These are phyloP conservation scores for Solanum okadae DNA, from an alignment of 257 asterid genomes.

Conservation along the genomic window DNA sequence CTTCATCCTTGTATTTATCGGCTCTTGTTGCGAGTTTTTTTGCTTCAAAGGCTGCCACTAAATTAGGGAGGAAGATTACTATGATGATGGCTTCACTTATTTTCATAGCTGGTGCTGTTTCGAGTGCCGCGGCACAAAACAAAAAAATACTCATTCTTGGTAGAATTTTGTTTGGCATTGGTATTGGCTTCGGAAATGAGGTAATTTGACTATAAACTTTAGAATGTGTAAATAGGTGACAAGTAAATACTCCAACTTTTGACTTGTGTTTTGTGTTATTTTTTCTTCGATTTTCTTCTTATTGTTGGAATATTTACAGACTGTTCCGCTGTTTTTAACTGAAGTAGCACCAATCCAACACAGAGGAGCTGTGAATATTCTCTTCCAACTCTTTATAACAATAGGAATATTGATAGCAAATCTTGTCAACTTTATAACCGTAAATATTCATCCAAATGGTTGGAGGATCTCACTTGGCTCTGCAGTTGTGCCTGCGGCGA, in stretches of 20 bases:
- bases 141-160: constrained; percentile 34
- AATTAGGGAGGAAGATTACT: constrained; percentile 31
- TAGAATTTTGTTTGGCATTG: constrained; percentile 36
- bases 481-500: constrained; percentile 23
- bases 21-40: constrained; percentile 33
- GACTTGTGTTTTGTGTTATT: background rate
- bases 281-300: background rate
- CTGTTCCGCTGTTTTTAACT: constrained; percentile 31
- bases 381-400: constrained; percentile 18
- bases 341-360: constrained; percentile 34
- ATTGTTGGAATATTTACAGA: constrained; percentile 6
- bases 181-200: constrained; percentile 58
- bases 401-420: constrained; percentile 21
- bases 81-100: constrained; percentile 31
- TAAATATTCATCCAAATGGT: constrained; percentile 14
- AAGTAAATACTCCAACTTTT: too few relatives aligned
- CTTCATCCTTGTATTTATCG: constrained; percentile 46
- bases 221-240: background rate
- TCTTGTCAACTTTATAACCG: constrained; percentile 14
- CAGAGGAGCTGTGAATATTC: constrained; percentile 34
- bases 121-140: constrained; percentile 16
- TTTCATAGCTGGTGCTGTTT: constrained; percentile 32
- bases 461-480: constrained; percentile 27
- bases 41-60: constrained; percentile 26
- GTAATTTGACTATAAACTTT: constrained; percentile 1